Conservation (phyloP, 106 monocot genomes). For the Phalaenopsis aphrodite region DNA sequence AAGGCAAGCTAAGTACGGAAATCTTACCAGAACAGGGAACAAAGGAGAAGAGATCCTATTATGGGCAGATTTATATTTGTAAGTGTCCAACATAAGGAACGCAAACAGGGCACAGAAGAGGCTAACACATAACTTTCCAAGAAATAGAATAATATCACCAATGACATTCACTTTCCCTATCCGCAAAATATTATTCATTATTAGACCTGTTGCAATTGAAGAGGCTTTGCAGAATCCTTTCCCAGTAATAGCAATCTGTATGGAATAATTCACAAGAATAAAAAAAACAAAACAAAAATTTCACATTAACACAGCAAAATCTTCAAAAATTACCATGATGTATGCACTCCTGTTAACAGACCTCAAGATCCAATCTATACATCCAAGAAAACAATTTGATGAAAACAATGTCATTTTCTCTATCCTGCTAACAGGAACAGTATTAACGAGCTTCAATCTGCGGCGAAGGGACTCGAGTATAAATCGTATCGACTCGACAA, state of each 20-base stretch:
- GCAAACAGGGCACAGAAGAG: constrained; percentile 88
- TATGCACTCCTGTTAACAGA: constrained; percentile 57
- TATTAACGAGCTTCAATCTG: constrained; percentile 41
- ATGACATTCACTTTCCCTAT: constrained; percentile 99
- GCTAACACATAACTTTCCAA: constrained; percentile 92
- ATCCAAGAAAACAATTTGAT: constrained; percentile 42
- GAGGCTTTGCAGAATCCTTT: constrained; percentile 95
- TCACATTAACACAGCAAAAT: not conserved
- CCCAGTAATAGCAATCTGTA: constrained; percentile 97
- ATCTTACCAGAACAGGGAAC: constrained; percentile 89
- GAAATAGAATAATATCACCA: constrained; percentile 95
- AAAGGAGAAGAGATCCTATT: constrained; percentile 95
- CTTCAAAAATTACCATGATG: constrained; percentile 40
- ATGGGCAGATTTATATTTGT: constrained; percentile 92
- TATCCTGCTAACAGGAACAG: constrained; percentile 22
- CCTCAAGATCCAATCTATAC: constrained; percentile 47
- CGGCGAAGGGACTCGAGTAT: constrained; percentile 73
- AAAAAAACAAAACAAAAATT: not conserved
- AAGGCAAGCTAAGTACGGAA: not conserved
- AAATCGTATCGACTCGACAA: constrained; percentile 74
- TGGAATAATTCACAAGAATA: not conserved
- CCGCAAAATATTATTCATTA: constrained; percentile 96
- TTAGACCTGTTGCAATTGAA: constrained; percentile 74
- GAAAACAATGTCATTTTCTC: constrained; percentile 55
- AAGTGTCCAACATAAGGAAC: constrained; percentile 87